Evolutionary conservation across 1,139 yeast genomes (phyloP).

Genomic region (Diutina rugosa): DNA sequence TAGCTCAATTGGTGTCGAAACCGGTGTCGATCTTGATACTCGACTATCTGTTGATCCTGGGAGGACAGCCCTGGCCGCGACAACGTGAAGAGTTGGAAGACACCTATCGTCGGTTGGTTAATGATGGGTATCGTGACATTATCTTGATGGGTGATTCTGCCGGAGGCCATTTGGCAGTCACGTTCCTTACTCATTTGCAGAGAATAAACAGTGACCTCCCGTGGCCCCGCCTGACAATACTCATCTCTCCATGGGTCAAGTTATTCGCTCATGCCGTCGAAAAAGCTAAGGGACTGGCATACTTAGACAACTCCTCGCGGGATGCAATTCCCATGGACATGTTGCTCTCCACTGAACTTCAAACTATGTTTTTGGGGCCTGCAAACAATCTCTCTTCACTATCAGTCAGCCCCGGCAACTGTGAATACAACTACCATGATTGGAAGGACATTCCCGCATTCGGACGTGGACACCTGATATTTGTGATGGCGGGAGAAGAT

Average conservation of each 20-base stretch:
- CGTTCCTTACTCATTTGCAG: constrained; percentile 12
- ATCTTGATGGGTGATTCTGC: constrained; percentile 25
- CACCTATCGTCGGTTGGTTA: not conserved
- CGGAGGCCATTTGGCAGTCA: constrained; percentile 25
- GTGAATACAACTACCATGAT: not conserved
- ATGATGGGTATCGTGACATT: not conserved
- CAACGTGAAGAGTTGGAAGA: not conserved
- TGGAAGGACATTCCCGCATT: constrained; percentile 2
- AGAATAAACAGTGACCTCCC: not conserved
- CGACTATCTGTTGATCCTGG: not conserved
- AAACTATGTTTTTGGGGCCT: not conserved
- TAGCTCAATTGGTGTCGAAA: not conserved
- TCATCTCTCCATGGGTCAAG: constrained; percentile 2
- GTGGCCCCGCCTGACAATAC: not conserved
- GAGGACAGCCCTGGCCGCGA: not conserved
- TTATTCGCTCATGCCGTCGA: not conserved
- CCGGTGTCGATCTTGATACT: not conserved
- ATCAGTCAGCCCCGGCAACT: not conserved
- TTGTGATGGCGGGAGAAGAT: constrained; percentile 2
- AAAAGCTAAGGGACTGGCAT: not conserved
- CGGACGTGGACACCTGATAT: not conserved
- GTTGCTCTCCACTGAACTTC: not conserved
- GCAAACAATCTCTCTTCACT: not conserved
- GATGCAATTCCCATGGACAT: not conserved
- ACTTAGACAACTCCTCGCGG: not conserved